Base-by-base conservation (phyloP, 441 rosid genomes). In the Dalechampia spathulata region DNA sequence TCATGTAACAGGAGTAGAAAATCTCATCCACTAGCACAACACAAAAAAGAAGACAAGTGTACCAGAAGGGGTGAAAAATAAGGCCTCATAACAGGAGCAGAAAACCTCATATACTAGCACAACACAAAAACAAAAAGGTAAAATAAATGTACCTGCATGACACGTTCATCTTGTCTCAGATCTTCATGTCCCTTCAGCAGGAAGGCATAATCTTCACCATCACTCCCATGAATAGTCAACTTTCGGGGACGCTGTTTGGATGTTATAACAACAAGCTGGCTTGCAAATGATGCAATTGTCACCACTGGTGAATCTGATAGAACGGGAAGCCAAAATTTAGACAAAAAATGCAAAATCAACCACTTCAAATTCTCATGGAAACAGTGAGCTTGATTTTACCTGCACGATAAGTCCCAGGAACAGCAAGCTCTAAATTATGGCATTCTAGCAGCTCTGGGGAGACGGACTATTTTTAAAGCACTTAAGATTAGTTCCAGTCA, bases 111-210 rank as follows among this genome's bases (percentile, higher is more conserved):
- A 38, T 30, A 40, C 25, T 23, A 32, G 32, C 49, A 34, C 41
- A 36, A 0, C 10, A 40, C 16, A 36, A 21, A 16, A 37, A 22
- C 52, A 60, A 7, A 7, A 26, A 30, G 39, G 26, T 23, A 36
- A 49, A 37, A 22, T 54, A 30, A 45, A 34, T 23, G 17, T 60
- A 93, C 99, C 97, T 94, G 99, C 99, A 94, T 94, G 73, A 94
- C 99, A 66, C 98, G 99, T 63, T 94, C 99, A 79, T 94, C 98
- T 65, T 94, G 99, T 71, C 99, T 94, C 41, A 94, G 69, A 76
- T 94, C 99, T 79, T 94, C 98, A 66, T 94, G 99, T 30, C 99
- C 98, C 81, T 94, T 94, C 56, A 94, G 80, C 82, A 94, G 76
- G 72, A 90, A 94, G 62, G 96, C 86, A 72, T 94, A 73, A 59